Conservation (phyloP, 768 basidiomycete genomes). For the Chalciporus piperatus region DNA sequence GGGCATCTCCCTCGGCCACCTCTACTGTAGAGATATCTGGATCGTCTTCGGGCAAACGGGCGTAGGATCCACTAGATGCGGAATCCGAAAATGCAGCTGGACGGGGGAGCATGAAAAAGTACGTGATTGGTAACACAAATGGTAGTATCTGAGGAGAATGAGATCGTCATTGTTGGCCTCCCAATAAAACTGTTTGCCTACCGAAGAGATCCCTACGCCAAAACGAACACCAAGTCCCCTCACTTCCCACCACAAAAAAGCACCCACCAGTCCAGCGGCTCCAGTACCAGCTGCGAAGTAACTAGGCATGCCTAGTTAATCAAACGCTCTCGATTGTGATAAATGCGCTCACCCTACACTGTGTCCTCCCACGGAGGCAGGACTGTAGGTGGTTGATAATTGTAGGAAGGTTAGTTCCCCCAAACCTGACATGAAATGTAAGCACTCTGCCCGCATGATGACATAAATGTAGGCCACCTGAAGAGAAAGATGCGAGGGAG, state of each 20-base stretch:
- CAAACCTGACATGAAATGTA: slow-evolving; percentile 54
- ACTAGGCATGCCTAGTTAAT: slow-evolving; percentile 35
- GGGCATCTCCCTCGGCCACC: slow-evolving; percentile 29
- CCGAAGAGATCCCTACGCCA: slow-evolving; percentile 83
- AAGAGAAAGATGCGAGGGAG: slow-evolving; percentile 79
- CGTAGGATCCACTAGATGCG: slow-evolving; percentile 34
- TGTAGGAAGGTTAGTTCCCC: slow-evolving; percentile 96
- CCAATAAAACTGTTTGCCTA: slow-evolving; percentile 34
- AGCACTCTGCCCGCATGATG: neutral
- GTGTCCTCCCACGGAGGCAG: slow-evolving; percentile 65
- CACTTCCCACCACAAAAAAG: slow-evolving; percentile 93
- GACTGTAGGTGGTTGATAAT: slow-evolving; percentile 79
- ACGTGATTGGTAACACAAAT: slow-evolving; percentile 72
- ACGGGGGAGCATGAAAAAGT: slow-evolving; percentile 73
- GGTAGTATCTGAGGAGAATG: slow-evolving; percentile 64
- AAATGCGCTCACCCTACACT: slow-evolving; percentile 65
- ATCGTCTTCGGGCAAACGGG: slow-evolving; percentile 37
- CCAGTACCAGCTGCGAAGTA: slow-evolving; percentile 96
- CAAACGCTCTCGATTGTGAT: neutral
- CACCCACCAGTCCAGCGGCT: slow-evolving; percentile 89
- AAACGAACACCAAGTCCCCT: slow-evolving; percentile 77
- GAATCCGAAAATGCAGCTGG: slow-evolving; percentile 48
- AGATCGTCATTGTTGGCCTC: slow-evolving; percentile 1
- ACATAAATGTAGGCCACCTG: slow-evolving; percentile 45
- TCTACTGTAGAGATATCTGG: slow-evolving; percentile 15